Conservation (phyloP, 2,329 filamentous ascomycete genomes). For the Aspergillus bombycis region DNA sequence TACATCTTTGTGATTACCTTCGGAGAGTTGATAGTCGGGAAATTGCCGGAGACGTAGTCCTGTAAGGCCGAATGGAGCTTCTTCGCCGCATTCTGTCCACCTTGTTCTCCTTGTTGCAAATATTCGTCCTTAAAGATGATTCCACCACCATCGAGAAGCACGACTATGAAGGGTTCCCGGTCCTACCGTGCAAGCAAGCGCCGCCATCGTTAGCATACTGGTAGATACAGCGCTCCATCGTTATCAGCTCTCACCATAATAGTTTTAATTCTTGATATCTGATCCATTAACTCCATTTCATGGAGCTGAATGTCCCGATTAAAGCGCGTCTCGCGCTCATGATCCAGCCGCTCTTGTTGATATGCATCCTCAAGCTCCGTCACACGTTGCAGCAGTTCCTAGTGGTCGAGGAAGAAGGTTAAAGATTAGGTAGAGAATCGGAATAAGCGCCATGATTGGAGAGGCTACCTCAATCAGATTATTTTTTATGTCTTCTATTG, state of each 20-base stretch:
- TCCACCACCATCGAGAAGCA: constrained; percentile 60
- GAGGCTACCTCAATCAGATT: constrained; percentile 50
- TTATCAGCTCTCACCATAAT: constrained; percentile 44
- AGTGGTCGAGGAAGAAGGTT: constrained; percentile 14
- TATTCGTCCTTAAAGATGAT: constrained; percentile 59
- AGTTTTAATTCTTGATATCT: constrained; percentile 48
- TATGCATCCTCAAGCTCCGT: constrained; percentile 49
- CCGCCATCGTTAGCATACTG: constrained; percentile 11
- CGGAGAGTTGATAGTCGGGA: constrained; percentile 46
- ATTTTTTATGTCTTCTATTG: constrained; percentile 51
- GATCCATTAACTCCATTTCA: constrained; percentile 51
- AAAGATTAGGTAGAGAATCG: constrained; percentile 11
- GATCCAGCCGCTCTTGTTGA: constrained; percentile 49
- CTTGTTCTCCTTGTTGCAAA: constrained; percentile 53
- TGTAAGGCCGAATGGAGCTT: constrained; percentile 50
- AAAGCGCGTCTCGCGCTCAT: constrained; percentile 51
- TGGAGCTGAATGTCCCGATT: constrained; percentile 52
- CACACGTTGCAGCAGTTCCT: constrained; percentile 52
- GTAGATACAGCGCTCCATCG: background rate
- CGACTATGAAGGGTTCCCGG: constrained; percentile 57
- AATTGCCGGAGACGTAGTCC: constrained; percentile 46
- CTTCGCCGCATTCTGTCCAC: constrained; percentile 57
- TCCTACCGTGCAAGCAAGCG: constrained; percentile 40
- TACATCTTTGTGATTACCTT: constrained; percentile 59
- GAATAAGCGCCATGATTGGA: background rate